These are phyloP conservation scores for Ophiostoma australiae DNA, from an alignment of 2,329 filamentous ascomycete genomes.

Conservation along the genomic window DNA sequence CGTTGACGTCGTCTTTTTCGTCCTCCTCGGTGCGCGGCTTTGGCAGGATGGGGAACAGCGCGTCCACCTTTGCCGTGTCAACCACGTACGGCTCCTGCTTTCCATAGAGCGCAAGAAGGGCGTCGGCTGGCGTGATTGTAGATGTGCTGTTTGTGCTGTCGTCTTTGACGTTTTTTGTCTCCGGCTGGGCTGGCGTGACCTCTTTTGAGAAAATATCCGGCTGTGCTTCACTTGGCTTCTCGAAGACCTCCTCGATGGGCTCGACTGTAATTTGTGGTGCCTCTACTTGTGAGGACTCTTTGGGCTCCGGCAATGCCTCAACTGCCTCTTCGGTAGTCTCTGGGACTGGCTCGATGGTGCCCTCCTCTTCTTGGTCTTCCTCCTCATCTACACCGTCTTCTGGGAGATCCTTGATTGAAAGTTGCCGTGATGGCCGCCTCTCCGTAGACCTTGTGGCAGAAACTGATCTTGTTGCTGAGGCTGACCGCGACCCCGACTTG, in stretches of 20 bases:
- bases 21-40: slow-evolving; percentile 14
- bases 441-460: slow-evolving; percentile 9
- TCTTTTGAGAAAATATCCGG: not conserved
- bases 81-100: slow-evolving; percentile 18
- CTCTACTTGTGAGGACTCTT: not conserved
- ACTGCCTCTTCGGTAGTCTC: not conserved
- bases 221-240: not conserved
- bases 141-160: not conserved
- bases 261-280: not conserved
- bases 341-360: not conserved
- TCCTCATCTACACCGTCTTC: not conserved
- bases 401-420: not conserved
- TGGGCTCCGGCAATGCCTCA: not conserved
- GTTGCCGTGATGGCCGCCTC: not conserved
- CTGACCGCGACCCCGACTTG: not conserved
- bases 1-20: slow-evolving; percentile 18
- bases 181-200: not conserved
- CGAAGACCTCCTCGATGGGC: not conserved
- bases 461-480: not conserved
- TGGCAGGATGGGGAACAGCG: slow-evolving; percentile 20
- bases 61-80: slow-evolving; percentile 19
- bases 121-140: not conserved
- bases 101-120: slow-evolving; percentile 30
- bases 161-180: not conserved
- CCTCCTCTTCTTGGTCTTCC: not conserved